Evolutionary conservation across 2,329 filamentous ascomycete species (phyloP), one percentile per base, ranked within the genome.

Genomic region (Zarea fungicola): DNA sequence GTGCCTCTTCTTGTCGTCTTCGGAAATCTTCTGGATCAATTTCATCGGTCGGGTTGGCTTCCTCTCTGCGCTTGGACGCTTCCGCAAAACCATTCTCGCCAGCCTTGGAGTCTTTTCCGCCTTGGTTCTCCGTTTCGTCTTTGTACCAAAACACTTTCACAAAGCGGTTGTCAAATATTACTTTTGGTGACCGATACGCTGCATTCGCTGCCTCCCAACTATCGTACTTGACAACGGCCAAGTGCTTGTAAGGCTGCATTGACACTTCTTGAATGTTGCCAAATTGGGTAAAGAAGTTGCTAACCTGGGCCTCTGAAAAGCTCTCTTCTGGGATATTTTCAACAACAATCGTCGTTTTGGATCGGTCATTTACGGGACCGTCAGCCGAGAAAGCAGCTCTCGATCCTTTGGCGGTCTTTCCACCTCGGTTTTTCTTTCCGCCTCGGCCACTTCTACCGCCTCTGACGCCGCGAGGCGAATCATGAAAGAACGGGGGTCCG

Each of bases 101-200:
- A 45, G 61, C 64, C 39, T 65, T 66, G 9, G 57, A 49, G 8
- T 42, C 52, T 14, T 63, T 62, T 14, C 22, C 13, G n/a, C 19
- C 18, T n/a, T 16, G 13, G 58, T 63, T 40, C 60, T 73, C 68
- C 14, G 67, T 65, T 22, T 76, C 74, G 6, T 78, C 75, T 56
- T 81, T 84, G 60, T 81, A 77, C 87, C 87, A 92, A 58, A 85
- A 90, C 0, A 92, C 84, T 58, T 89, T 91, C 42, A 93, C 88
- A 57, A 93, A 93, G 10, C 88, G 76, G 57, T 92, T 93, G 58
- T 91, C 85, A 60, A 92, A 93, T 37, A 93, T 84, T 40, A 83
- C 84, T 60, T 89, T 89, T 0, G 88, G 87, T 8, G 85, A 90
- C 40, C 77, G 76, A 62, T 88, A 89, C 2, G 88, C 88, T 14